These are phyloP conservation scores for Penicillium bovifimosum DNA, from an alignment of 495 filamentous ascomycete species.

Conservation along the genomic window DNA sequence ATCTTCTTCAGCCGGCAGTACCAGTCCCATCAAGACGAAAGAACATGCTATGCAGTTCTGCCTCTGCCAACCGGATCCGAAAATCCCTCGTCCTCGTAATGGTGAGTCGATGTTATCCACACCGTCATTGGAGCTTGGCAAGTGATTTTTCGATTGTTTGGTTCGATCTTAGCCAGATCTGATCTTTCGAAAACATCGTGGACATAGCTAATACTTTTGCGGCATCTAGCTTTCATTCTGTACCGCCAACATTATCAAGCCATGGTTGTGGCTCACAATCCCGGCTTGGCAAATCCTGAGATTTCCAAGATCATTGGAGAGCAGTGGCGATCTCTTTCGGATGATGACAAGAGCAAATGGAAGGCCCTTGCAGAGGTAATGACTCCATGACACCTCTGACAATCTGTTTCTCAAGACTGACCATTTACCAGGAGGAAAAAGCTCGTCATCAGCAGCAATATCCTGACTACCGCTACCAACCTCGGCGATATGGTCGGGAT, in stretches of 20 bases:
- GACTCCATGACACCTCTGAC: background rate
- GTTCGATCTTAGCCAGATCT: background rate
- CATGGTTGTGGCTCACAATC: slow-evolving; percentile 71
- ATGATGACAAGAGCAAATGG: slow-evolving; percentile 81
- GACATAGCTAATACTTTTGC: slow-evolving; percentile 12
- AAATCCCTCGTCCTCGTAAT: slow-evolving; percentile 91
- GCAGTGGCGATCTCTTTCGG: slow-evolving; percentile 73
- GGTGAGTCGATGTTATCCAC: slow-evolving; percentile 55
- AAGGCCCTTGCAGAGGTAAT: slow-evolving; percentile 80
- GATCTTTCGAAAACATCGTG: background rate
- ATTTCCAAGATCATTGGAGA: slow-evolving; percentile 98
- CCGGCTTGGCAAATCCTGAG: slow-evolving; percentile 89
- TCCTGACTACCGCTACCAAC: slow-evolving; percentile 91
- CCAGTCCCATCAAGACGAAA: slow-evolving; percentile 34
- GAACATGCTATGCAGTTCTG: slow-evolving; percentile 60
- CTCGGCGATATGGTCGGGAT: slow-evolving; percentile 66
- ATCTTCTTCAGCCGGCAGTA: slow-evolving; percentile 30
- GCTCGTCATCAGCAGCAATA: slow-evolving; percentile 83
- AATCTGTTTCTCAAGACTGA: background rate
- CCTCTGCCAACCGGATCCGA: slow-evolving; percentile 87
- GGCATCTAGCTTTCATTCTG: slow-evolving; percentile 80
- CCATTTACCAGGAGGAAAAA: slow-evolving; percentile 69
- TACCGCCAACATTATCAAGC: slow-evolving; percentile 94
- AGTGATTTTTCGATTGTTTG: slow-evolving; percentile 20
- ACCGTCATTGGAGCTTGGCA: slow-evolving; percentile 20